Evolutionary conservation across 495 filamentous ascomycete species (phyloP).

Genomic region (Aspergillus cristatus): DNA sequence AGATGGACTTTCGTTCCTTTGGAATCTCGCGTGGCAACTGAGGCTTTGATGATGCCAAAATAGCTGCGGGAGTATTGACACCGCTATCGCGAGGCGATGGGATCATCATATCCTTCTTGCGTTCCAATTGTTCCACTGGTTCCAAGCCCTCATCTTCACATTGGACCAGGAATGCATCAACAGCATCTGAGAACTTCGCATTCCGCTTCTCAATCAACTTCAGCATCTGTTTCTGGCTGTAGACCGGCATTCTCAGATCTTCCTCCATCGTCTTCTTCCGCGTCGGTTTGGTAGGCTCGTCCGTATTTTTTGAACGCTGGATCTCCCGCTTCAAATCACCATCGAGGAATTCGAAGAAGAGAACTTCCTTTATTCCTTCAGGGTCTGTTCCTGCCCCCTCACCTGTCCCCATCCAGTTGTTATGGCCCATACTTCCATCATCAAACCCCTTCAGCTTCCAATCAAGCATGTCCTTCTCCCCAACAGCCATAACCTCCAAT

Average conservation of each 20-base stretch:
- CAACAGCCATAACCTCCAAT: constrained; percentile 68
- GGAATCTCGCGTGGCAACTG: constrained; percentile 58
- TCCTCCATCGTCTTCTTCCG: constrained; percentile 61
- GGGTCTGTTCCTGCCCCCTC: constrained; percentile 21
- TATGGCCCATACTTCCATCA: constrained; percentile 14
- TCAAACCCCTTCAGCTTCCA: constrained; percentile 9
- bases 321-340: constrained; percentile 82
- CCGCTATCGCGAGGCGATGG: constrained; percentile 42
- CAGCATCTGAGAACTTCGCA: constrained; percentile 68
- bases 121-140: constrained; percentile 54
- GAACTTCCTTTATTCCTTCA: constrained; percentile 44
- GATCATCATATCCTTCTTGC: constrained; percentile 32
- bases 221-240: constrained; percentile 86
- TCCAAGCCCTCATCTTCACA: constrained; percentile 59
- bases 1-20: constrained; percentile 67
- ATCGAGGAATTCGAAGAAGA: constrained; percentile 89
- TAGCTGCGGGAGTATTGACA: constrained; percentile 35
- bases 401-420: no score
- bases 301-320: constrained; percentile 51
- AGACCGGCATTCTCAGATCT: constrained; percentile 87
- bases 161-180: constrained; percentile 65
- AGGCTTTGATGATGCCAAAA: constrained; percentile 7
- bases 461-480: constrained; percentile 34
- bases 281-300: constrained; percentile 55
- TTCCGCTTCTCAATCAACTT: constrained; percentile 87